Evolutionary conservation across 495 filamentous ascomycete species (phyloP).

Genomic region (Tirmania nivea): DNA sequence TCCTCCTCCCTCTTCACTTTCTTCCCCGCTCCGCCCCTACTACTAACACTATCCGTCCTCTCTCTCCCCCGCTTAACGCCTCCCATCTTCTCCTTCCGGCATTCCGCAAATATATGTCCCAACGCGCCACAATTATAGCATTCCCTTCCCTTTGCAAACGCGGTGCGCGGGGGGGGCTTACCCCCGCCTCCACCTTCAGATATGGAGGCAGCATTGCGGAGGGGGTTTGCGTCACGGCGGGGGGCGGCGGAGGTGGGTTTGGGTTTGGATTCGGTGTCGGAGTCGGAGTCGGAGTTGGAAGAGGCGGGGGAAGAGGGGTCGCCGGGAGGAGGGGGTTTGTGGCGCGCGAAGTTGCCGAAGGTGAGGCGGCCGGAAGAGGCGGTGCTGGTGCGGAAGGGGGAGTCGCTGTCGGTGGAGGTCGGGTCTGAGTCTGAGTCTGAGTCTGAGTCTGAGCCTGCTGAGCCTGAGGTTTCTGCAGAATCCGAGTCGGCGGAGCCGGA

Average conservation of each 20-base stretch:
- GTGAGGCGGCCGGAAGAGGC: not conserved
- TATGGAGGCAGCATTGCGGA: not conserved
- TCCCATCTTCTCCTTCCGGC: slow-evolving; percentile 1
- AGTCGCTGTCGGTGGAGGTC: too few species aligned
- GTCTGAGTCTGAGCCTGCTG: not conserved
- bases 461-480: not conserved
- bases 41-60: slow-evolving; percentile 5
- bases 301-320: not conserved
- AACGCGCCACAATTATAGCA: slow-evolving; percentile 6
- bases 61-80: not conserved
- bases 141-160: not conserved
- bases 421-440: too few species aligned
- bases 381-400: not conserved
- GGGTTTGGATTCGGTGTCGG: not conserved
- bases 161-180: not conserved
- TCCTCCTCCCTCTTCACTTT: slow-evolving; percentile 33
- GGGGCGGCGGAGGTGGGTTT: not conserved
- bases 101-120: slow-evolving; percentile 8
- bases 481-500: too few species aligned
- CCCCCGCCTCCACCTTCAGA: slow-evolving; percentile 1
- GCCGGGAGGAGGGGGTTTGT: not conserved
- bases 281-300: not conserved
- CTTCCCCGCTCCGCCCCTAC: slow-evolving; percentile 17
- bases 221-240: not conserved
- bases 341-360: not conserved